Evolutionary conservation across 2,329 filamentous ascomycete species (phyloP).

Genomic region (Pochonia chlamydosporia): DNA sequence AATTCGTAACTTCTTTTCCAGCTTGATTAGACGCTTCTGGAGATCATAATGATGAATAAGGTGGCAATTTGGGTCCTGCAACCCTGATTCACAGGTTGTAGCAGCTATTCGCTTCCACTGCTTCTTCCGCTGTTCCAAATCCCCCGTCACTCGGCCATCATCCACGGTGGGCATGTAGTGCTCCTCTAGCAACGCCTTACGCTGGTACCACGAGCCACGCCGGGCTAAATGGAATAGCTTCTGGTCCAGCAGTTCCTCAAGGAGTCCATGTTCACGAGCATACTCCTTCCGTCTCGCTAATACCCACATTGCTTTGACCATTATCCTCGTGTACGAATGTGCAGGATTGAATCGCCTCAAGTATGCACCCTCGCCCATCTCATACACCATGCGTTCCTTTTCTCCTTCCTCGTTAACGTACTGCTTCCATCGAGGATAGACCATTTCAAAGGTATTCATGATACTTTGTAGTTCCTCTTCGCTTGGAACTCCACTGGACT

Average conservation of each 20-base stretch:
- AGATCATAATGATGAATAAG: slow-evolving; percentile 90
- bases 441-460: slow-evolving; percentile 63
- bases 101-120: slow-evolving; percentile 75
- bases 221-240: slow-evolving; percentile 78
- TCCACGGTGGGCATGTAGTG: slow-evolving; percentile 76
- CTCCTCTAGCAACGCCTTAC: slow-evolving; percentile 89
- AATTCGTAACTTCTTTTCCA: slow-evolving; percentile 79
- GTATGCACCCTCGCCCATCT: slow-evolving; percentile 81
- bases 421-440: slow-evolving; percentile 75
- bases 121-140: slow-evolving; percentile 59
- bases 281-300: slow-evolving; percentile 80
- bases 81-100: slow-evolving; percentile 74
- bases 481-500: slow-evolving; percentile 67
- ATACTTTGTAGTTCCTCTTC: slow-evolving; percentile 62
- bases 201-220: slow-evolving; percentile 90
- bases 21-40: slow-evolving; percentile 86
- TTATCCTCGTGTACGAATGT: slow-evolving; percentile 87
- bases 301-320: slow-evolving; percentile 79
- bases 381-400: slow-evolving; percentile 73
- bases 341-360: slow-evolving; percentile 83
- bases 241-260: slow-evolving; percentile 72
- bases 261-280: slow-evolving; percentile 65
- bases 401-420: slow-evolving; percentile 68
- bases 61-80: slow-evolving; percentile 86
- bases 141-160: slow-evolving; percentile 29